Evolutionary conservation across 202 grass and related monocot species (phyloP).

Genomic region (Musa balbisiana): DNA sequence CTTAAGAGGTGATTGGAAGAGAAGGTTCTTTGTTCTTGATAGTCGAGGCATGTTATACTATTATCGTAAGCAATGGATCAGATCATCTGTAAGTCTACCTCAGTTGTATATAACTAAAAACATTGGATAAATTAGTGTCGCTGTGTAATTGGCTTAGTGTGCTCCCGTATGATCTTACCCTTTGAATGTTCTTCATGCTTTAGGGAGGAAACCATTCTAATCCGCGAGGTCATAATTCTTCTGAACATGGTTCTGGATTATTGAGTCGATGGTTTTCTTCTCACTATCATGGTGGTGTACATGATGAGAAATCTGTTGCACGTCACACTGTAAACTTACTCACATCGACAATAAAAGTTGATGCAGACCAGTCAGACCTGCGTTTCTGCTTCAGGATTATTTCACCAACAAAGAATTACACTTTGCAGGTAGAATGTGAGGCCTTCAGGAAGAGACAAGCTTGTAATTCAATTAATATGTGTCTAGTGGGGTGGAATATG

Average conservation of each 20-base stretch:
- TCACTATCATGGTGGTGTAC: conserved; percentile 90
- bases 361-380: conserved; percentile 89
- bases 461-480: not conserved
- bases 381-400: conserved; percentile 98
- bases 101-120: not conserved
- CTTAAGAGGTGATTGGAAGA: conserved; percentile 97
- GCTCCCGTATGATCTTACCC: conserved; percentile 17
- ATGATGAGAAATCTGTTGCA: conserved; percentile 96
- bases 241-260: conserved; percentile 83
- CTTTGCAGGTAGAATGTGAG: conserved; percentile 59
- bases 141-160: conserved; percentile 4
- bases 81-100: conserved; percentile 63
- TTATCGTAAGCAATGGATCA: conserved; percentile 83
- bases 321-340: conserved; percentile 93
- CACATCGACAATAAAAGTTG: conserved; percentile 96
- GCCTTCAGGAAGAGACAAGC: not conserved
- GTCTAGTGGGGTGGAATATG: not conserved
- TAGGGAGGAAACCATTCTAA: conserved; percentile 54
- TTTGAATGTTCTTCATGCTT: conserved; percentile 14
- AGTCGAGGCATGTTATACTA: conserved; percentile 96
- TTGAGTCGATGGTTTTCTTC: conserved; percentile 95
- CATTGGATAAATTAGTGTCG: not conserved
- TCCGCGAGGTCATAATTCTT: conserved; percentile 53
- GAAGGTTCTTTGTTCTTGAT: conserved; percentile 97
- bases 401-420: conserved; percentile 97